Base-by-base conservation (phyloP, 2,329 filamentous ascomycete species). In the Alternaria consortialis region DNA sequence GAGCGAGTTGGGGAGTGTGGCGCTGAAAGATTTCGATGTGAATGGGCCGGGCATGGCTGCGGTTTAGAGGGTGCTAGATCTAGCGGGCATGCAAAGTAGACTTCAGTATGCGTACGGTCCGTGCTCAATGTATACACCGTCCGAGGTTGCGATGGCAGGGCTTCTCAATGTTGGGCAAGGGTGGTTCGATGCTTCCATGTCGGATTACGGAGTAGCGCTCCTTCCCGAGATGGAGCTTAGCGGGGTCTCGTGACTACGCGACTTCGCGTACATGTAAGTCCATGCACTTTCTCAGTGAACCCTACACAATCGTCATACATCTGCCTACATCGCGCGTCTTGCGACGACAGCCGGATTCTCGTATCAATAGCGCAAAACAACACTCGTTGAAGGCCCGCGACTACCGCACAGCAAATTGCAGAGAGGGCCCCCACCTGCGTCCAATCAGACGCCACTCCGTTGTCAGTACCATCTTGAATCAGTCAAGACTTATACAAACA, bases 1-100 rank as follows among this genome's bases (percentile, higher is more conserved):
- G 69, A 97, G 81, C 11, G 86, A 87, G 79, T 88, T 88, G 39
- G 76, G 72, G 27, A 77, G 71, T 77, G 88, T 88, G 29, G 74
- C 60, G 65, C 87, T 81, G 64, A 92, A 86, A 61, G 88, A 85
- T 34, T 74, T 74, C 32, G 90, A 80, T 40, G 88, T 82, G 65
- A 88, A 89, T 79, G 90, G 97, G 64, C 88, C 90, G 70, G 67
- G 65, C 70, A 74, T 75, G 23, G 58, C 58, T 63, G 43, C 13
- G 53, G 17, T 52, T 20, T 44, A 23, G 20, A 37, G 37, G 25
- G 36, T 36, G 37, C 43, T n/a, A 29, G 17, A 39, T 39, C 46
- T 23, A 11, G 20, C 17, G 27, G 17, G 11, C 12, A 4, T 25
- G 29, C 5, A 13, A 40, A 46, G 1, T 20, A 11, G n/a, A 27